These are phyloP conservation scores for Pontederia paniculata DNA, from an alignment of 176 grass and related monocot genomes.

Conservation along the genomic window DNA sequence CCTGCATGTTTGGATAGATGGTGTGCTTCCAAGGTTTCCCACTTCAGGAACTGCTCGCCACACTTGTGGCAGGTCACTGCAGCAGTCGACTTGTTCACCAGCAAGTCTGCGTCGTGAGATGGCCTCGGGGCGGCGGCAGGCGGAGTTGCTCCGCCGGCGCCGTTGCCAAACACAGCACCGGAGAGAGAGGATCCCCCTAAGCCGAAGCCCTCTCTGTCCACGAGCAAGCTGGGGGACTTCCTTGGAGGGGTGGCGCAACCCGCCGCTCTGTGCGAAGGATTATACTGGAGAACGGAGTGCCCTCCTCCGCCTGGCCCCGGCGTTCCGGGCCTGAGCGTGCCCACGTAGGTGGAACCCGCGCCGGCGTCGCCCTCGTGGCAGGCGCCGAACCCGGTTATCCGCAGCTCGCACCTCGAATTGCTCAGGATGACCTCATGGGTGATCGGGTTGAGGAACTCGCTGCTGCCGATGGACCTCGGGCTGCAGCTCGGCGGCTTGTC, in stretches of 20 bases:
- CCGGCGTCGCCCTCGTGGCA: constrained; percentile 15
- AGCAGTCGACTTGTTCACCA: neutral
- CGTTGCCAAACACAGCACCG: constrained; percentile 1
- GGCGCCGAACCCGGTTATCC: constrained; percentile 20
- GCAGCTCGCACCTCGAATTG: constrained; percentile 49
- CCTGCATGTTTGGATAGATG: constrained; percentile 14
- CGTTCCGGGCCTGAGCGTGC: constrained; percentile 19
- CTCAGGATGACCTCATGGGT: constrained; percentile 80
- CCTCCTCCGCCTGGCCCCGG: constrained; percentile 11
- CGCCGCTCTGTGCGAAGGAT: neutral
- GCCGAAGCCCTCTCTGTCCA: constrained; percentile 11
- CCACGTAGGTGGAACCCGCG: constrained; percentile 6
- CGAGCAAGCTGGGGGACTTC: constrained; percentile 20
- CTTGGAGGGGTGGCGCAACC: constrained; percentile 31
- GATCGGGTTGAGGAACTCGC: constrained; percentile 91
- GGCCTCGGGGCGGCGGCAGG: neutral
- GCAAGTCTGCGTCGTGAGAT: constrained; percentile 2
- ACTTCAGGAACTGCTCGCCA: constrained; percentile 1
- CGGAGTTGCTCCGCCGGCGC: neutral
- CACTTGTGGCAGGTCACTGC: constrained; percentile 4
- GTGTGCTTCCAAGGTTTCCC: constrained; percentile 4
- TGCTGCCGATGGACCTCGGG: constrained; percentile 85
- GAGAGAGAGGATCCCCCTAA: neutral
- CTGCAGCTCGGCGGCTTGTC: constrained; percentile 60
- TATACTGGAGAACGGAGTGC: neutral